Evolutionary conservation across 345 rosid genomes (phyloP).

Genomic region (Eucalyptus leucophloia): DNA sequence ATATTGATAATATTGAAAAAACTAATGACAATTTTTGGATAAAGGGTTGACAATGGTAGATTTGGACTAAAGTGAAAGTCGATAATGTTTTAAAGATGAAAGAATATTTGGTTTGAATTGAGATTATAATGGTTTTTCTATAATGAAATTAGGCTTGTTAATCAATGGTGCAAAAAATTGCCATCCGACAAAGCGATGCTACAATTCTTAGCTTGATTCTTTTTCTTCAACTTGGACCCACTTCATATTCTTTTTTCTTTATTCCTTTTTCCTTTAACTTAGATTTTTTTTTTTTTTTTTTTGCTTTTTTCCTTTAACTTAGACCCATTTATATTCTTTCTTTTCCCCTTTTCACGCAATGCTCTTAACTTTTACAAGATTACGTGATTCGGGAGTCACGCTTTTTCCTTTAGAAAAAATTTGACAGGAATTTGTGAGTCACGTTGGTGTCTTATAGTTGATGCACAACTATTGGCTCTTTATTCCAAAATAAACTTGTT

Average conservation of each 20-base stretch:
- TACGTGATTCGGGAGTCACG: background rate
- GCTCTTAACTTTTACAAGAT: no score
- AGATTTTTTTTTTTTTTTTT: no score
- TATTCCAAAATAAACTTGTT: background rate
- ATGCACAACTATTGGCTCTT: background rate
- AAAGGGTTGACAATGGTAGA: accelerated
- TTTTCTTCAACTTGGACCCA: background rate
- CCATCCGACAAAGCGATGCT: background rate
- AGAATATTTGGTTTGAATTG: background rate
- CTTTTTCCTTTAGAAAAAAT: accelerated
- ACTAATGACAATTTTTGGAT: accelerated
- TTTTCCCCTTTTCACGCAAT: background rate
- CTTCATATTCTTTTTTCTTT: no score
- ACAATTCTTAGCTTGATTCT: background rate
- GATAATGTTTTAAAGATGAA: accelerated
- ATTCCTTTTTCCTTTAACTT: no score
- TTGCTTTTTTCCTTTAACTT: background rate
- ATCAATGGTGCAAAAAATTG: background rate
- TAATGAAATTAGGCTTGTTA: background rate
- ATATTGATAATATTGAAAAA: background rate
- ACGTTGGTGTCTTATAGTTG: background rate
- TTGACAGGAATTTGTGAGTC: background rate
- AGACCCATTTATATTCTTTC: background rate
- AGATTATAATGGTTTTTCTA: background rate
- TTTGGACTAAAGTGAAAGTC: background rate